Base-by-base conservation (phyloP, 768 basidiomycete genomes). In the Chlorophyllum brunneum region DNA sequence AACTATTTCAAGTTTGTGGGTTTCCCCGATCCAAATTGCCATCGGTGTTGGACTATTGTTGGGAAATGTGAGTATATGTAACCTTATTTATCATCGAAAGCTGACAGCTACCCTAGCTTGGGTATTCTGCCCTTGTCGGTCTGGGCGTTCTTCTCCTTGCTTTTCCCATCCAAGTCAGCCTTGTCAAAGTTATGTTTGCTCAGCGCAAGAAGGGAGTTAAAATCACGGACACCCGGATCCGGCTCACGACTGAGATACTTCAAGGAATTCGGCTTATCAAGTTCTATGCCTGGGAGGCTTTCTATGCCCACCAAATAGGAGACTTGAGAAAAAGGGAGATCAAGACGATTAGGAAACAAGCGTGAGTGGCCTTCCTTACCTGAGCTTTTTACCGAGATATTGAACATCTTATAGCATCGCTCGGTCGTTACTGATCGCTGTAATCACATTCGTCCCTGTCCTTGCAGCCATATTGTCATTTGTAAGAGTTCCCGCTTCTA, bases 221-320 rank as follows among this genome's bases (percentile, higher is more conserved):
- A 57, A 74, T 86, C 53, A 86, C 86, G 4, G 88, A 90, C 58
- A 71, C 72, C 43, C 77, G 87, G 10, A 81, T 88, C 9, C 69
- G 85, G 11, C 70, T 87, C 20, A 76, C 80, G 0, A 82, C 78
- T 1, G 88, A 88, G 70, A 75, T 88, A 2, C 66, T 90, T 11
- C 82, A 83, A 63, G 81, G 81, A 36, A 84, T 87, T 50, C 75
- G 85, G 3, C 70, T 85, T 4, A 73, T 87, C 59, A 87, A 87
- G 64, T 67, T 76, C 24, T 85, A 81, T 59, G 79, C 79, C 0
- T 85, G 81, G 77, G 82, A 82, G 59, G 50, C 55, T 10, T 80
- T 80, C 54, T 82, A 80, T 57, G 62, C 65, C 1, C 59, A 70
- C 20, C 69, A 73, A 46, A 74, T 80, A 23, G 67, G 67, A 24